Conservation (phyloP, 768 basidiomycete genomes). For the Kwoniella bestiolae region DNA sequence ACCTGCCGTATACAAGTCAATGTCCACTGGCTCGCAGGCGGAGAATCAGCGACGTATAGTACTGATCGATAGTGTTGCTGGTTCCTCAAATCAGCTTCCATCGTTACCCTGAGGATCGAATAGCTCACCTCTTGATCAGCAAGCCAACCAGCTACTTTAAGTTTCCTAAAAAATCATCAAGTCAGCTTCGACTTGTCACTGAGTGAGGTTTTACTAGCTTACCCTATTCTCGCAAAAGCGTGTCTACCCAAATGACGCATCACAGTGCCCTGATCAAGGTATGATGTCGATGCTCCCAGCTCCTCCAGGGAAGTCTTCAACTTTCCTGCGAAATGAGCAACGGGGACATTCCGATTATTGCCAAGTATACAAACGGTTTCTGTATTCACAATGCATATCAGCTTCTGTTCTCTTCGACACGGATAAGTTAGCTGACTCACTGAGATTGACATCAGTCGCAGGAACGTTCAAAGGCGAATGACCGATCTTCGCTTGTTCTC, state of each 20-base stretch:
- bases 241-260: slow-evolving; percentile 90
- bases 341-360: slow-evolving; percentile 80
- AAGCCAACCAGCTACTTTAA: slow-evolving; percentile 92
- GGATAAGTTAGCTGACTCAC: slow-evolving; percentile 21
- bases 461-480: slow-evolving; percentile 6
- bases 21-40: slow-evolving; percentile 94
- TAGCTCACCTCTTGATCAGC: slow-evolving; percentile 66
- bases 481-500: slow-evolving; percentile 23
- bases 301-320: slow-evolving; percentile 85
- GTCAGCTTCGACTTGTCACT: not conserved
- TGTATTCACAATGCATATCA: not conserved
- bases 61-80: slow-evolving; percentile 89
- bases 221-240: slow-evolving; percentile 91
- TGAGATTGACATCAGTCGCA: slow-evolving; percentile 42
- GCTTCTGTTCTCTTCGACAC: not conserved
- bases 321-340: slow-evolving; percentile 86
- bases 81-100: not conserved
- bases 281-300: slow-evolving; percentile 90
- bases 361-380: slow-evolving; percentile 88
- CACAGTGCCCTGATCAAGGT: slow-evolving; percentile 90
- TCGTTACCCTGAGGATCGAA: not conserved
- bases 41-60: slow-evolving; percentile 93
- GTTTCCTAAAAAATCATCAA: too few relatives aligned
- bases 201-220: not conserved
- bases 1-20: slow-evolving; percentile 97